Base-by-base conservation (phyloP, 2,329 filamentous ascomycete genomes). In the Juglanconis sp. region DNA sequence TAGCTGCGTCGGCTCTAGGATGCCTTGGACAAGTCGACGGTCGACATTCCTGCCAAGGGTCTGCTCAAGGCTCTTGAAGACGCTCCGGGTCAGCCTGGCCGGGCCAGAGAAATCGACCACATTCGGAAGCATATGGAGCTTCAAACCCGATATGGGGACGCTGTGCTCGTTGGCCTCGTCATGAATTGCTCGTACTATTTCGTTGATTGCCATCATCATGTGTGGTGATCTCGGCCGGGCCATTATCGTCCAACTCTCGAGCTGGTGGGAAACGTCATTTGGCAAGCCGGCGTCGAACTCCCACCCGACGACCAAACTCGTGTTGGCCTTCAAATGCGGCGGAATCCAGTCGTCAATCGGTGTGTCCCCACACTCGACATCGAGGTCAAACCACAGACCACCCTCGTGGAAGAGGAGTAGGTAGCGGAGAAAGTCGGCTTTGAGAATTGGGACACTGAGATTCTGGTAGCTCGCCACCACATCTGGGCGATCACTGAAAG, bases 221-320 rank as follows among this genome's bases (percentile, higher is more conserved):
- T 65, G 65, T 38, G 63, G 59, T 9, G 56, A 61, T 2, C 59
- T 42, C 3, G 68, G 67, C 32, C 52, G 53, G 3, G 67, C 60
- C 58, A 67, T 60, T 55, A 68, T 66, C 15, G 62, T 63, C 65
- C 66, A 69, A 7, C 59, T 66, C 17, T 58, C 59, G 35, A 68
- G 64, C 58, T 68, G 61, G 10, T 63, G 64, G 10, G 63, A 35
- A 53, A 68, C 61, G 31, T 66, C 47, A 35, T 64, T 58, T 24
- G 52, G 54, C 62, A 63, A 68, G 13, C 65, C 63, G 2, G 56
- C 61, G 36, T 56, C 53, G 44, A 56, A 56, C 7, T 57, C 55
- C 55, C 46, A 57, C 17, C 46, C 47, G 11, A 57, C 55, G 9
- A 50, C 34, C 13, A 57, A 17, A 2, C 34, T 30, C 13, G 36